A percentile compares a stretch with the other conserved stretches of the same genome.
These are phyloP conservation scores for Hypoxylon cercidicola DNA, from an alignment of 495 filamentous ascomycete genomes.

Conservation along the genomic window DNA sequence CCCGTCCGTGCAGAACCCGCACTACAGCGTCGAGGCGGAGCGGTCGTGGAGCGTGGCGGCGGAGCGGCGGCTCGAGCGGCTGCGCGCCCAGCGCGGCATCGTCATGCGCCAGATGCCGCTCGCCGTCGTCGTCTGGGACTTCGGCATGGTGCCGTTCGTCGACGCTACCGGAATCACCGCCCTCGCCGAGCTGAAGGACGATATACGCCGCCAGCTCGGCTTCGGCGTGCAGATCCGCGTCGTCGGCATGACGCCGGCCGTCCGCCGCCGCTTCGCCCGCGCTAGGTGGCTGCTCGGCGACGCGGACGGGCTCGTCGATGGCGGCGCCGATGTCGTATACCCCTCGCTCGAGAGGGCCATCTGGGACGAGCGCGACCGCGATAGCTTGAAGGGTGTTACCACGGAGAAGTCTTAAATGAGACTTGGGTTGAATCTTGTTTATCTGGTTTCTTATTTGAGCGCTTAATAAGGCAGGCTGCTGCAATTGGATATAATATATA, in stretches of 20 bases:
- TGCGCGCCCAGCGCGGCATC: constrained; percentile 42
- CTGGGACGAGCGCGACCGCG: constrained; percentile 44
- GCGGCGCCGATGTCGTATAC: constrained; percentile 43
- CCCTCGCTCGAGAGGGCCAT: constrained; percentile 43
- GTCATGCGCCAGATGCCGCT: constrained; percentile 43
- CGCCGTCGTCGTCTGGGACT: constrained; percentile 44
- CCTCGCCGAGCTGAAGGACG: constrained; percentile 46
- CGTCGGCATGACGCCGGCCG: constrained; percentile 40
- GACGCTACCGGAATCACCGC: constrained; percentile 48
- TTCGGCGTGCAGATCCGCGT: constrained; percentile 45
- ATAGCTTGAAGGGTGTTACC: constrained; percentile 41
- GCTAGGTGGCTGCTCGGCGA: constrained; percentile 45
- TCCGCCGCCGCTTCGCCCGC: constrained; percentile 43
- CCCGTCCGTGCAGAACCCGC: constrained; percentile 47
- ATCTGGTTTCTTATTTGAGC: not conserved
- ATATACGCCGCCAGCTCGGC: constrained; percentile 41
- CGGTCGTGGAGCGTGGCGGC: constrained; percentile 60
- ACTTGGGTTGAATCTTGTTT: not conserved
- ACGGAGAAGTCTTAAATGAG: constrained; percentile 36
- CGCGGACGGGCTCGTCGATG: constrained; percentile 37
- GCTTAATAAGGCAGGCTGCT: no score
- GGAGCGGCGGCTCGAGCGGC: constrained; percentile 42
- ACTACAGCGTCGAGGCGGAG: constrained; percentile 48
- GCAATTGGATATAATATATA: no score
- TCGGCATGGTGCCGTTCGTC: constrained; percentile 45